Evolutionary conservation across 805 yeast genomes (phyloP).

Genomic region (Hanseniaspora pseudoguilliermondii): DNA sequence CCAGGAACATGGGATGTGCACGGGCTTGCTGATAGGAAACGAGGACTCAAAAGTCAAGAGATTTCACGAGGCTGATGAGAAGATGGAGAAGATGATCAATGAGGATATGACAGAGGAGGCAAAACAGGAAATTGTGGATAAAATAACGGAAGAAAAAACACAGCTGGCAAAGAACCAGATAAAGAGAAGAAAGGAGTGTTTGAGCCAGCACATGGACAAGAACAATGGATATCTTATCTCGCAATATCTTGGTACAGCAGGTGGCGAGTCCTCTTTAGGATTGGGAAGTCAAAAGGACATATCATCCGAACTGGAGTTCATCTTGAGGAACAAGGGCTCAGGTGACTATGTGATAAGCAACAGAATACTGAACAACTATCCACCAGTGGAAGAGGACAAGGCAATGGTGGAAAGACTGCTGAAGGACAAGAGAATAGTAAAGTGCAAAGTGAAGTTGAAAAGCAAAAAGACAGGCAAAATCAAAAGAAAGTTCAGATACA

Average conservation of each 20-base stretch:
- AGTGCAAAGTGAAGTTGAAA: conserved; percentile 2
- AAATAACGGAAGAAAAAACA: neutral
- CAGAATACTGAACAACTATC: conserved; percentile 4
- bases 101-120: conserved; percentile 3
- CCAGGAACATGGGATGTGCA: conserved; percentile 68
- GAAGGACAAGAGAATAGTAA: conserved; percentile 5
- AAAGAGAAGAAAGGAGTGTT: conserved; percentile 61
- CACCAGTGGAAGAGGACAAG: conserved; percentile 1
- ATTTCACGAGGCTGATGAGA: neutral
- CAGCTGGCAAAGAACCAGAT: neutral
- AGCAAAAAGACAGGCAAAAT: conserved; percentile 34
- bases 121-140: neutral
- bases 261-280: conserved; percentile 1
- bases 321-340: neutral
- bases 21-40: conserved; percentile 36
- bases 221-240: conserved; percentile 29
- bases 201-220: conserved; percentile 84
- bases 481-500: conserved; percentile 5
- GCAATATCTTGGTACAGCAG: conserved; percentile 6
- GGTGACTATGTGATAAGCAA: conserved; percentile 1
- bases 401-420: neutral
- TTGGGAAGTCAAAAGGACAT: neutral
- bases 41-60: neutral
- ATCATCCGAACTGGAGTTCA: neutral
- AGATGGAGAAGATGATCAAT: neutral